Base-by-base conservation (phyloP, 2,329 filamentous ascomycete genomes). In the Leptographium galeiforme region DNA sequence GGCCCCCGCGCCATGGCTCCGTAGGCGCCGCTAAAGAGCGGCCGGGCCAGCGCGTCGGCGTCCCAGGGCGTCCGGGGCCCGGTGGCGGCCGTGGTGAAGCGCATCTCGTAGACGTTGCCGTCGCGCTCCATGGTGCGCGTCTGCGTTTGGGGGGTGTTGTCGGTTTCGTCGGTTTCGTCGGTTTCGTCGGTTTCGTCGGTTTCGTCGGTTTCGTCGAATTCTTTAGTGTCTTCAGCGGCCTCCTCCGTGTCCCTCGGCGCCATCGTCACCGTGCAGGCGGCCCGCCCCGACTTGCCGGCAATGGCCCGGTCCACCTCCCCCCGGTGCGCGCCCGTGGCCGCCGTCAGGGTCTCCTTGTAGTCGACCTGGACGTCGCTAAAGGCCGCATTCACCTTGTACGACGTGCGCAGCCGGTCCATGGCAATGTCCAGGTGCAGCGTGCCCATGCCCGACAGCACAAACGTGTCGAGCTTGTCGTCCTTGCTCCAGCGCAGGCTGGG, bases 321-420 rank as follows among this genome's bases (percentile, higher is more conserved):
- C 30, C 76, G 79, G 40, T 82, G 75, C 0, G 78, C 69, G 0
- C 66, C 64, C 0, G 82, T 84, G 0, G 75, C 62, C 4, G 72
- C 71, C 0, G 81, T 79, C 11, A 93, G 72, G 48, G 83, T 85
- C 69, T 98, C 93, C 53, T 94, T 85, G 68, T 97, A 98, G 60
- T 94, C 89, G 56, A 98, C 95, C 61, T 95, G 87, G 57, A 98
- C 95, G 52, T 82, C 84, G 13, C 91, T 90, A 73, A 95, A 95
- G 71, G 82, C 57, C 75, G 89, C 76, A 81, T 95, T 67, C 74
- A 77, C 89, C 66, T 93, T 95, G 69, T 96, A 84, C 63, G 95
- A 89, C 51, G 88, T 87, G 59, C 93, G 82, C 11, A 98, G 79
- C 45, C 90, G 81, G 66, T 97, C 88, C 50, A 89, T 75, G 0